Base-by-base conservation (phyloP, 176 grass and related monocot genomes). In the Aegilops bicornis region DNA sequence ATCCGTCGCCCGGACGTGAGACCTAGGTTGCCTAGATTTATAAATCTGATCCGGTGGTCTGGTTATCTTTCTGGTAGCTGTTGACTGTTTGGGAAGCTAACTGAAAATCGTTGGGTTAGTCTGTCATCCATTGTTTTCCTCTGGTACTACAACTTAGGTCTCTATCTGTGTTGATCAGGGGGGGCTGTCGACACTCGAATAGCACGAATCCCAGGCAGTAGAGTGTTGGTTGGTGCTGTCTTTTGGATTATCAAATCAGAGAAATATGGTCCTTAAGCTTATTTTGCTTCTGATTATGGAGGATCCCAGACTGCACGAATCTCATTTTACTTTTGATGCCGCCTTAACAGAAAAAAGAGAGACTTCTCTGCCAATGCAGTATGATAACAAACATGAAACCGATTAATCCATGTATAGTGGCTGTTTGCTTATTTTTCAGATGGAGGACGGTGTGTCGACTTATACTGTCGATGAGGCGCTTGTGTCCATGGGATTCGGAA, bases 381-480 rank as follows among this genome's bases (percentile, higher is more conserved):
- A 27, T 63, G 19, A 59, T 43, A 80, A 20, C 58, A 25, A 12
- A 31, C 14, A n/a, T 3, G 0, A 13, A 29, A 80, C 29, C 2
- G 5, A 19, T 73, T 62, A 68, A 74, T 63, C 35, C 31, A 10
- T 68, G 5, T 14, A 32, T 84, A 60, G 48, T 61, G 63, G 13
- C 1, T 87, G 10, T 19, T 81, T 69, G 36, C 16, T 72, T 84
- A 6, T 86, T 85, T 86, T 85, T 93, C 88, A 94, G 96, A 98
- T 95, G 93, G 92, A 87, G 88, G 87, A 91, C 85, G 93, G 83
- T 0, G 5, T 82, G 79, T 74, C 91, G 69, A 91, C 96, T 56
- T 98, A 94, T 81, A 95, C 96, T 27, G 90, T 98, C 23, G 96
- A 98, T 52, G 96, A 98, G 81, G 96, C 96, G 5, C 89, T 98